phyloP scores from a whole-genome alignment of 805 yeast genomes.

The Nakazawaea siamensis region DNA sequence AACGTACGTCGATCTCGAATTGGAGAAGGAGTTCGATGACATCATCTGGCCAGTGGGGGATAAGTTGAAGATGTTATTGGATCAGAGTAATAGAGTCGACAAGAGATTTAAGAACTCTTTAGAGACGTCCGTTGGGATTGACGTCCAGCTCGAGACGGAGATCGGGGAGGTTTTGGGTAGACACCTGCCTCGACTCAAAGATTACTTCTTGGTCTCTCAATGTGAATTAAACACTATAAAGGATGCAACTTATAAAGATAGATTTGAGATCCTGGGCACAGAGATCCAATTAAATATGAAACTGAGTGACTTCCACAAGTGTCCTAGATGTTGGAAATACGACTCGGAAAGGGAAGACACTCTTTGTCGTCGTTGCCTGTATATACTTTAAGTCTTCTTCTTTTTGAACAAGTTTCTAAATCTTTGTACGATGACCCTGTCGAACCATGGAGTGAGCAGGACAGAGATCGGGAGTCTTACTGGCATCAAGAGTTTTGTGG shows the following conservation, averaged over 20 bases:
- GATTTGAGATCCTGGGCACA: constrained; percentile 20
- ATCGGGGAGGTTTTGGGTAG: constrained; percentile 14
- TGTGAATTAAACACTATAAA: constrained; percentile 19
- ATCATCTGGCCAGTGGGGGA: constrained; percentile 40
- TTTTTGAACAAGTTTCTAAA: constrained; percentile 16
- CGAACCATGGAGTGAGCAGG: constrained; percentile 26
- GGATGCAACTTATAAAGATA: constrained; percentile 18
- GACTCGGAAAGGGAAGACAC: constrained; percentile 40
- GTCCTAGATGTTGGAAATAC: constrained; percentile 94
- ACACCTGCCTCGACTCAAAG: constrained; percentile 39
- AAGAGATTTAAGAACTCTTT: constrained; percentile 46
- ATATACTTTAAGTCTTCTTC: constrained; percentile 1
- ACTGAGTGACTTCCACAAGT: constrained; percentile 38
- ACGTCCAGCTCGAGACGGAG: constrained; percentile 12
- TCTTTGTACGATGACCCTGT: constrained; percentile 23
- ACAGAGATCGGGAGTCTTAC: constrained; percentile 22
- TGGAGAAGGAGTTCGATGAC: constrained; percentile 38
- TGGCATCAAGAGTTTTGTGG: constrained; percentile 22
- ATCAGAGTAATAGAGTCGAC: constrained; percentile 45
- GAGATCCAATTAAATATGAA: constrained; percentile 23
- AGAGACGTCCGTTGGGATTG: constrained; percentile 40
- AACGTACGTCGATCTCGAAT: constrained; percentile 22
- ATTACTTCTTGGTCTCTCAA: constrained; percentile 56
- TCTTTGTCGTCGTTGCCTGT: constrained; percentile 35
- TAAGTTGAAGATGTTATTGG: constrained; percentile 42